phyloP scores from a whole-genome alignment of 164 flowering plant species.

The Litsea cubeba region DNA sequence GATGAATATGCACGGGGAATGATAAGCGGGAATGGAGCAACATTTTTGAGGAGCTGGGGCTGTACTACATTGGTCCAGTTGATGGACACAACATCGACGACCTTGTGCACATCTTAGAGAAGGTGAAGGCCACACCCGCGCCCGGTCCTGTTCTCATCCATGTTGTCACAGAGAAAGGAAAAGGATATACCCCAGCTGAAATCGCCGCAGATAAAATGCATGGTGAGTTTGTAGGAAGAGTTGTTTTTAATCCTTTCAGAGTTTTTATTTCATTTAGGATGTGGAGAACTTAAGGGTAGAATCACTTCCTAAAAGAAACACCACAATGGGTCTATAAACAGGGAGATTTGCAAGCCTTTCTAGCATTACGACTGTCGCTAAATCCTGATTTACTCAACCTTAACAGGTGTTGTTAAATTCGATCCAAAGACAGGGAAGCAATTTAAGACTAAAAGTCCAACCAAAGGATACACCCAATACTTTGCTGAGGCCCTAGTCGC shows the following conservation, averaged over 20 bases:
- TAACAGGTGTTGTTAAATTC: conserved; percentile 45
- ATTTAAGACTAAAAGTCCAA: conserved; percentile 27
- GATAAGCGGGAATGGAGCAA: conserved; percentile 8
- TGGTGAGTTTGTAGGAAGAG: conserved; percentile 18
- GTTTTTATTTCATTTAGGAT: no score
- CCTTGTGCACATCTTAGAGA: conserved; percentile 31
- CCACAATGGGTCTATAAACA: no score
- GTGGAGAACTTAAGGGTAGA: no score
- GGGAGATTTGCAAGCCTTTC: no score
- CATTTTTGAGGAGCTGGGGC: conserved; percentile 26
- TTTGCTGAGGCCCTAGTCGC: conserved; percentile 45
- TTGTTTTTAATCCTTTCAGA: no score
- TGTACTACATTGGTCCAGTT: conserved; percentile 25
- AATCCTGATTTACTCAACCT: neutral
- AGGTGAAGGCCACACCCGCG: conserved; percentile 34
- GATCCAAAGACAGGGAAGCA: conserved; percentile 49
- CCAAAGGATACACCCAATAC: conserved; percentile 35
- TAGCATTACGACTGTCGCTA: neutral
- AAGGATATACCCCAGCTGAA: conserved; percentile 50
- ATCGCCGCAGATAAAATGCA: conserved; percentile 43
- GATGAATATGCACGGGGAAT: conserved; percentile 18
- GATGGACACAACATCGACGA: conserved; percentile 29
- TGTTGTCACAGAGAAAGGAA: conserved; percentile 47
- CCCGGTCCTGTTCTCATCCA: conserved; percentile 50
- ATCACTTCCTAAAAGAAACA: no score